Conservation (phyloP, 805 yeast genomes). For the Pichia phayaonensis region DNA sequence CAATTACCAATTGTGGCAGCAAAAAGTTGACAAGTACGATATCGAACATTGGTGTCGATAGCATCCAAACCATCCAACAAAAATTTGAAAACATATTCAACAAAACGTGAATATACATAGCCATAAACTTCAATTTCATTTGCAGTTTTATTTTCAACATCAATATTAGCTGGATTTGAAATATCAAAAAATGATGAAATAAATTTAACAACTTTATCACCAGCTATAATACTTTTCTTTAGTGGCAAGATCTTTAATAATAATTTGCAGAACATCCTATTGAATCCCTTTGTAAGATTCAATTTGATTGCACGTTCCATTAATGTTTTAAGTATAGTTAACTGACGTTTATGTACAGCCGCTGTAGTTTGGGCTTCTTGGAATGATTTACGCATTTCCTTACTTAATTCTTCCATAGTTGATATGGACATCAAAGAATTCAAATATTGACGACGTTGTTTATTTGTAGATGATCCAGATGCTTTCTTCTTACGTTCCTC, state of each 20-base stretch:
- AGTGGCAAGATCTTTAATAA: slow-evolving; percentile 59
- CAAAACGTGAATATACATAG: slow-evolving; percentile 41
- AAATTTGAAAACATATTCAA: slow-evolving; percentile 55
- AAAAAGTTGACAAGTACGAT: slow-evolving; percentile 67
- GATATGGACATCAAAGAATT: not conserved
- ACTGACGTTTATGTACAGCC: slow-evolving; percentile 72
- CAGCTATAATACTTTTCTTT: slow-evolving; percentile 62
- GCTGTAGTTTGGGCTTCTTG: slow-evolving; percentile 71
- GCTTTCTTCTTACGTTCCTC: not conserved
- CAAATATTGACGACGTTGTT: not conserved
- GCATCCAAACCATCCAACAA: slow-evolving; percentile 74
- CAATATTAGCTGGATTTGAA: slow-evolving; percentile 25
- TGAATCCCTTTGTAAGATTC: slow-evolving; percentile 51
- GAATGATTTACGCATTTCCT: slow-evolving; percentile 58
- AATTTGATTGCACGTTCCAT: slow-evolving; percentile 48
- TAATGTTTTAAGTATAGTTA: slow-evolving; percentile 52
- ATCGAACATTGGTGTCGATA: slow-evolving; percentile 68
- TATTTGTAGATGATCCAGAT: not conserved
- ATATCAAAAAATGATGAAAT: slow-evolving; percentile 50
- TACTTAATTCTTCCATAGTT: slow-evolving; percentile 27
- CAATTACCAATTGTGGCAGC: slow-evolving; percentile 65
- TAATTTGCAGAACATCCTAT: slow-evolving; percentile 49
- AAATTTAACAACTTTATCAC: slow-evolving; percentile 70
- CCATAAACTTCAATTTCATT: slow-evolving; percentile 24
- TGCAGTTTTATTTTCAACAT: slow-evolving; percentile 26